phyloP scores from a whole-genome alignment of 176 grass and related monocot genomes.

The Chloris gayana region DNA sequence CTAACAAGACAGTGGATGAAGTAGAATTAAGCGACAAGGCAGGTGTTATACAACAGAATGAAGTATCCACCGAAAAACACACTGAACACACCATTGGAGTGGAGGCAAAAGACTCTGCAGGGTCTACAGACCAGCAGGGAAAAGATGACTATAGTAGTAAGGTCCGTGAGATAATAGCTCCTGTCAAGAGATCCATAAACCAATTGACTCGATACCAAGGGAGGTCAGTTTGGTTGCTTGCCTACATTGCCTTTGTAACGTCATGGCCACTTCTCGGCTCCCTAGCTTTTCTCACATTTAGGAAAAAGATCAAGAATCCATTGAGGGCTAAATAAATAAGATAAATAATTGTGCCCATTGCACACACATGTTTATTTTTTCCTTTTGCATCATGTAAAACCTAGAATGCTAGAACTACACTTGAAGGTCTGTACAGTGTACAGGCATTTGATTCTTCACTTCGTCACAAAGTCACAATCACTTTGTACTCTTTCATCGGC shows the following conservation, averaged over 20 bases:
- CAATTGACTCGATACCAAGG: slow-evolving; percentile 56
- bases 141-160: slow-evolving; percentile 25
- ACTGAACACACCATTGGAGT: slow-evolving; percentile 25
- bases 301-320: slow-evolving; percentile 58
- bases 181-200: slow-evolving; percentile 76
- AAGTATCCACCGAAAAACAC: background rate
- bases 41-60: slow-evolving; percentile 7
- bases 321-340: slow-evolving; percentile 26
- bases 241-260: slow-evolving; percentile 75
- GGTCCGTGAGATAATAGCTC: slow-evolving; percentile 54
- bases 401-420: background rate
- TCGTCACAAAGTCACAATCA: background rate
- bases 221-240: slow-evolving; percentile 83
- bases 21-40: slow-evolving; percentile 11
- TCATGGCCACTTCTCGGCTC: slow-evolving; percentile 88
- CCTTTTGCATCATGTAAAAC: background rate
- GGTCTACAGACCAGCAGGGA: slow-evolving; percentile 25
- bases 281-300: slow-evolving; percentile 63
- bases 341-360: background rate
- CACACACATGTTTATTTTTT: background rate
- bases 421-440: slow-evolving; percentile 8
- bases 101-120: slow-evolving; percentile 12
- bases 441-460: slow-evolving; percentile 1
- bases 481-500: background rate
- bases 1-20: slow-evolving; percentile 37